Evolutionary conservation across 2,329 filamentous ascomycete genomes (phyloP).

Genomic region (Ophiosphaerella korrae): DNA sequence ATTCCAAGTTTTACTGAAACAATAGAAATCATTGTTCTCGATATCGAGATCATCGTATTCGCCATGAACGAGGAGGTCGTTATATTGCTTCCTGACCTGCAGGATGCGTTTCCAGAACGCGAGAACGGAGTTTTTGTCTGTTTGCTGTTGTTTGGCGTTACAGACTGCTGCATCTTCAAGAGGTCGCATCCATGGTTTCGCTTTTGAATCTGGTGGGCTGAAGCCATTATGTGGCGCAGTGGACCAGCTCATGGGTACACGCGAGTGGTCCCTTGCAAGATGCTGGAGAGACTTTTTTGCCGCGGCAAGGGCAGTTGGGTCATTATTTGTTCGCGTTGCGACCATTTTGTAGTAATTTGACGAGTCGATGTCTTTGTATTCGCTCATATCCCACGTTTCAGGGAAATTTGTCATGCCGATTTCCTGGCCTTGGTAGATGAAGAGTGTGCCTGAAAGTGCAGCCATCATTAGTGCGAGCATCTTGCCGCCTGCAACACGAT

Average conservation of each 20-base stretch:
- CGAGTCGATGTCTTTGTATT: conserved; percentile 60
- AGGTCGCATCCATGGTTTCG: conserved; percentile 65
- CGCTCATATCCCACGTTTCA: conserved; percentile 49
- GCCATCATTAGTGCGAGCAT: conserved; percentile 55
- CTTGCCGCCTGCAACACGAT: conserved; percentile 54
- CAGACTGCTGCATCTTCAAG: conserved; percentile 60
- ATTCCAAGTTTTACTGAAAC: conserved; percentile 44
- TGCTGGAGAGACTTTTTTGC: conserved; percentile 61
- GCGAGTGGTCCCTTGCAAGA: conserved; percentile 68
- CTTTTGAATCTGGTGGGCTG: conserved; percentile 50
- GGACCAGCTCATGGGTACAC: conserved; percentile 73
- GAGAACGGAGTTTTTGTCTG: conserved; percentile 55
- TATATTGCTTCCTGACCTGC: conserved; percentile 59
- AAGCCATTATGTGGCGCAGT: conserved; percentile 64
- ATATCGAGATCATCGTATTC: conserved; percentile 59
- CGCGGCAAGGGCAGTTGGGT: conserved; percentile 48
- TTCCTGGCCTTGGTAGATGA: conserved; percentile 59
- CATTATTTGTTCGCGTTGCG: conserved; percentile 26
- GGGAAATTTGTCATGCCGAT: conserved; percentile 58
- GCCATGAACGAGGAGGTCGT: conserved; percentile 66
- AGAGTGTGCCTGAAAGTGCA: conserved; percentile 55
- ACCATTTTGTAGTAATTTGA: conserved; percentile 57
- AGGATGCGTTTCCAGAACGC: conserved; percentile 67
- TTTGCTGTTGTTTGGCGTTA: conserved; percentile 62
- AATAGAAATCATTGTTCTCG: conserved; percentile 63